phyloP scores from a whole-genome alignment of 2,329 filamentous ascomycete species.

The Apiospora aurea region DNA sequence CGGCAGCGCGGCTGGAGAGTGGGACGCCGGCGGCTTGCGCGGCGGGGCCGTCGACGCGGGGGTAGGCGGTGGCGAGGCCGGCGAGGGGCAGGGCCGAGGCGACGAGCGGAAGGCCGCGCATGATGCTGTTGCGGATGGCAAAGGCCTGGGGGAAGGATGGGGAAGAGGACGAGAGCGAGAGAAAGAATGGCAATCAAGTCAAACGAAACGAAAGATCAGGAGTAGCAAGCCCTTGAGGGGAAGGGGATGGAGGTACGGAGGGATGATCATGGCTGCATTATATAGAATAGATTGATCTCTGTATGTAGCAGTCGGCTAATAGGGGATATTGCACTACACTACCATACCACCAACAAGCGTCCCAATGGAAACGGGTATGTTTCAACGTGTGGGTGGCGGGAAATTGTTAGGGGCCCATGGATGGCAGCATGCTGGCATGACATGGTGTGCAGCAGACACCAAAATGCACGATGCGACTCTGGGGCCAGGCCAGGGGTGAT shows the following conservation, averaged over 20 bases:
- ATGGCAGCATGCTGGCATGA: neutral
- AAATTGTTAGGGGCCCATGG: conserved; percentile 10
- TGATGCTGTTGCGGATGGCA: neutral
- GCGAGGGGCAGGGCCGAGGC: neutral
- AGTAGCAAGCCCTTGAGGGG: neutral
- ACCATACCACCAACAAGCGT: neutral
- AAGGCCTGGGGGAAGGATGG: neutral
- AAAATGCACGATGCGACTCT: conserved; percentile 11
- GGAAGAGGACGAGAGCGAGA: neutral
- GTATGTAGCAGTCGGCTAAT: neutral
- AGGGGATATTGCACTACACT: neutral
- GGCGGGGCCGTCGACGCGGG: neutral
- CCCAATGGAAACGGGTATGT: neutral
- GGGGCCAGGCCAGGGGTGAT: conserved; percentile 16
- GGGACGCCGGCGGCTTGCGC: neutral
- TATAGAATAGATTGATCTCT: neutral
- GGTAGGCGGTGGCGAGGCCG: neutral
- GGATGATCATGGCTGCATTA: conserved; percentile 6
- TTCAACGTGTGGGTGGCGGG: conserved; percentile 16
- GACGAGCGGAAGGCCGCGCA: neutral
- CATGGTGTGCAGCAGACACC: neutral
- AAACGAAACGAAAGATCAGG: neutral
- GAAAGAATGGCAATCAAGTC: neutral
- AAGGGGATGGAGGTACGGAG: neutral
- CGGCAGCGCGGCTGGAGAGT: neutral